A percentile compares a stretch with the other conserved stretches of the same genome.
Conservation (phyloP, 2,329 filamentous ascomycete species). For the Colletotrichum sp. region DNA sequence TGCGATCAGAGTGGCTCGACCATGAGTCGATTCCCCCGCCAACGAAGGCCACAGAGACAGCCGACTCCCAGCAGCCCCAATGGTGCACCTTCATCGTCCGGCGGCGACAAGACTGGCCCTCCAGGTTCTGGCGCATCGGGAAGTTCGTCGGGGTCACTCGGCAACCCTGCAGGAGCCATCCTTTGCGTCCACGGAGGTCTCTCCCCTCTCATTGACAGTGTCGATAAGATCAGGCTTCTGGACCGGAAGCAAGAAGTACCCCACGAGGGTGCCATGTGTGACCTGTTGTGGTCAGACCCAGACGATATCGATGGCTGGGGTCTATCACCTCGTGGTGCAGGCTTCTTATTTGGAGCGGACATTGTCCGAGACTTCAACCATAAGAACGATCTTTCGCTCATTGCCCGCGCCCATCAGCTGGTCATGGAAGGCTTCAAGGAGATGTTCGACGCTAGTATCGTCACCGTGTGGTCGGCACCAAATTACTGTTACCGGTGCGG, state of each 20-base stretch:
- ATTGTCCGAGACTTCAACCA: constrained; percentile 98
- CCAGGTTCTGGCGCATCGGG: constrained; percentile 82
- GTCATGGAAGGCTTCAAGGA: constrained; percentile 99
- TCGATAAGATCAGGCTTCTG: constrained; percentile 93
- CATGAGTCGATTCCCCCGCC: constrained; percentile 72
- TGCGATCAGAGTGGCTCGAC: constrained; percentile 83
- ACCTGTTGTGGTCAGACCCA: constrained; percentile 96
- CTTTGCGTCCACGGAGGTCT: constrained; percentile 95
- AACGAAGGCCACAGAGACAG: constrained; percentile 24
- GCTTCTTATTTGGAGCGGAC: constrained; percentile 93
- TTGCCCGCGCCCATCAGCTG: constrained; percentile 93
- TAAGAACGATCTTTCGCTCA: constrained; percentile 87
- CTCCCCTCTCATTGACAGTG: constrained; percentile 87
- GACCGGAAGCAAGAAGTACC: constrained; percentile 98
- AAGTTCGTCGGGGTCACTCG: constrained; percentile 65
- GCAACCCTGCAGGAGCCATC: constrained; percentile 79
- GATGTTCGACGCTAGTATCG: constrained; percentile 96
- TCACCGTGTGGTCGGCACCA: constrained; percentile 97
- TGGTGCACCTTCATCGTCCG: constrained; percentile 29
- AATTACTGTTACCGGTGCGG: constrained; percentile 98
- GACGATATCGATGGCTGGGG: constrained; percentile 99
- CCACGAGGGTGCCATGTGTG: constrained; percentile 98
- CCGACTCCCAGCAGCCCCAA: constrained; percentile 34
- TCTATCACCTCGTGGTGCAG: constrained; percentile 88
- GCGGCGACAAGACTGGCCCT: constrained; percentile 63